These are phyloP conservation scores for Termitomyces titanicus DNA, from an alignment of 768 basidiomycete species.

Conservation along the genomic window DNA sequence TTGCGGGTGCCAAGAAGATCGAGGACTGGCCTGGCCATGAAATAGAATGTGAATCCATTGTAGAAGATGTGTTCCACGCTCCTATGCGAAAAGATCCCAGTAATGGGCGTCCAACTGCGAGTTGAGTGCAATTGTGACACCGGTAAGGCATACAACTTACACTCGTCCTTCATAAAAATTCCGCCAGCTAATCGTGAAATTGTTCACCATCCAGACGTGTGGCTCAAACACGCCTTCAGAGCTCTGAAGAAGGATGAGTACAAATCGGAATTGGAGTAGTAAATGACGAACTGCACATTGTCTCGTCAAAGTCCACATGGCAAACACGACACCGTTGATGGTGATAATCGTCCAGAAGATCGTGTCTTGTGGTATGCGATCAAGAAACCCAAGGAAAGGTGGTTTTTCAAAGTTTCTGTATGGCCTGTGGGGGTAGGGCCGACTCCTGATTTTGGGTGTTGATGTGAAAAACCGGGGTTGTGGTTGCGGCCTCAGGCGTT, in stretches of 20 bases:
- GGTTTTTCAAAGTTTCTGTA: conserved; percentile 1
- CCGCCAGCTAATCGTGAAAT: conserved; percentile 60
- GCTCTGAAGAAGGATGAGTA: conserved; percentile 22
- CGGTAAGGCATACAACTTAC: conserved; percentile 33
- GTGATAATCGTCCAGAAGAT: conserved; percentile 65
- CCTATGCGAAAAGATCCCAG: conserved; percentile 69
- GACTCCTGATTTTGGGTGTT: not conserved
- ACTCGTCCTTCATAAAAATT: conserved; percentile 65
- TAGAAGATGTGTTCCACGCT: conserved; percentile 60
- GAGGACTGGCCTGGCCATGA: conserved; percentile 67
- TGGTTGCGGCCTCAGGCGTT: not conserved
- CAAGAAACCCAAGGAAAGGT: conserved; percentile 35
- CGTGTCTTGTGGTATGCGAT: conserved; percentile 47
- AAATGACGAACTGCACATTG: conserved; percentile 29
- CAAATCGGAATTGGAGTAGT: not conserved
- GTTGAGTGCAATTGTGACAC: not conserved
- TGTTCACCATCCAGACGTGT: conserved; percentile 48
- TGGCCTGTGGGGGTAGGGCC: conserved; percentile 16
- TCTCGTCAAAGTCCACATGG: conserved; percentile 48
- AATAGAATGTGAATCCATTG: conserved; percentile 77
- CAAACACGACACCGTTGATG: conserved; percentile 60
- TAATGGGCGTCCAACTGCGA: conserved; percentile 70
- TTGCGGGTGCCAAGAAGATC: conserved; percentile 57
- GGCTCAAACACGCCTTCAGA: conserved; percentile 36
- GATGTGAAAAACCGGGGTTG: conserved; percentile 11